These are phyloP conservation scores for Anthracocystis walkeri DNA, from an alignment of 1,284 basidiomycete species.

Conservation along the genomic window DNA sequence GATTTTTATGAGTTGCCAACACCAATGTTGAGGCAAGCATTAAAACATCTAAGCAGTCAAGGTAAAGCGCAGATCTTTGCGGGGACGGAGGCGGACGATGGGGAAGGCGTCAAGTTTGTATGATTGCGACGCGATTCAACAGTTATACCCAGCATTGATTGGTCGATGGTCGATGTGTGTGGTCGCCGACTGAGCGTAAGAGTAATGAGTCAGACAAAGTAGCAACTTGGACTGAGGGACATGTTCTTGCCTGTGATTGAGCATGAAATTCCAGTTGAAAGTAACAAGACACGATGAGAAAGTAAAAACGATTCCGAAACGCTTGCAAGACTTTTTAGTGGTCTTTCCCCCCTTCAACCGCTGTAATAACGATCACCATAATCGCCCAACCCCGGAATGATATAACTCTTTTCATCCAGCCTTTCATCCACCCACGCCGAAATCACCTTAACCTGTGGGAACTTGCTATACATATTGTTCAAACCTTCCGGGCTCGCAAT, in stretches of 20 bases:
- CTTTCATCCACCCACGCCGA: slow-evolving; percentile 96
- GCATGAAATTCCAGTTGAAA: no score
- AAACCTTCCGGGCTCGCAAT: slow-evolving; percentile 93
- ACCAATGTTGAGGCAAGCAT: slow-evolving; percentile 70
- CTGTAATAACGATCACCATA: slow-evolving; percentile 68
- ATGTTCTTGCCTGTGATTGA: no score
- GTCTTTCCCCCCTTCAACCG: slow-evolving; percentile 12
- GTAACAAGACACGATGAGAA: no score
- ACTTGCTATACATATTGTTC: slow-evolving; percentile 81
- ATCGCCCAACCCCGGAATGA: slow-evolving; percentile 66
- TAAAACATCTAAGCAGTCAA: slow-evolving; percentile 72
- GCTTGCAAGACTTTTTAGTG: no score
- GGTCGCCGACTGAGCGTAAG: no score
- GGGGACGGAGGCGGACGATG: slow-evolving; percentile 69
- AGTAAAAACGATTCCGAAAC: no score
- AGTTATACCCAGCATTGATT: no score
- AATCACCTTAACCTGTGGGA: slow-evolving; percentile 85
- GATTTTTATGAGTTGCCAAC: slow-evolving; percentile 72
- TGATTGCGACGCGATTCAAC: slow-evolving; percentile 17
- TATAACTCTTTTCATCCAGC: slow-evolving; percentile 79
- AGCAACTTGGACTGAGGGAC: no score
- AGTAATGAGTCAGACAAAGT: no score
- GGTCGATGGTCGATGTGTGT: no score
- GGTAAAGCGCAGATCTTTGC: slow-evolving; percentile 73
- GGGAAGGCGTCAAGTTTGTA: slow-evolving; percentile 73